phyloP scores from a whole-genome alignment of 176 grass and related monocot species.

The Avena atlantica region DNA sequence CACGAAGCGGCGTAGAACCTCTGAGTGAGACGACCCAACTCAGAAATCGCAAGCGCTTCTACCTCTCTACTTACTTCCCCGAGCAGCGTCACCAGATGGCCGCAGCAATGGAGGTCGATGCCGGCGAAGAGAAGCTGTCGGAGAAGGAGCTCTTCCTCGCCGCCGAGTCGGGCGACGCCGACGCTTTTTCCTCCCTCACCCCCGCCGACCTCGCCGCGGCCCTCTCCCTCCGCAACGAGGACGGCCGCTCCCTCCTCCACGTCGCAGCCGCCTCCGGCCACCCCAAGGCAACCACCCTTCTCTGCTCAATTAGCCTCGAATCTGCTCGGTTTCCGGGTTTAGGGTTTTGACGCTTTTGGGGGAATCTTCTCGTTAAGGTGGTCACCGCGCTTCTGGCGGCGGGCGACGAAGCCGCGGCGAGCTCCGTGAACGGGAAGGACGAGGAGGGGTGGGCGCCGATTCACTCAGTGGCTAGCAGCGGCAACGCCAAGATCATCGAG shows the following conservation, averaged over 20 bases:
- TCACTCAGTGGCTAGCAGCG: conserved; percentile 75
- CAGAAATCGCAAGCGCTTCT: neutral
- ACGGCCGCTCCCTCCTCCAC: conserved; percentile 88
- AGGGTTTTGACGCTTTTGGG: conserved; percentile 2
- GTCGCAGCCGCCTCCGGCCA: conserved; percentile 70
- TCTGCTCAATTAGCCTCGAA: neutral
- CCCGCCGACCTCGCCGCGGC: conserved; percentile 51
- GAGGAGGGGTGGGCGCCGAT: conserved; percentile 96
- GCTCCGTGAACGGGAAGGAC: conserved; percentile 72
- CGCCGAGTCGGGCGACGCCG: conserved; percentile 65
- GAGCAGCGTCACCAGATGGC: conserved; percentile 24
- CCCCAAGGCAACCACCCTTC: conserved; percentile 40
- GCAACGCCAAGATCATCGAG: conserved; percentile 67
- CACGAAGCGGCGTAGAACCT: neutral
- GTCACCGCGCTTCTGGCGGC: conserved; percentile 53
- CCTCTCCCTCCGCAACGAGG: conserved; percentile 71
- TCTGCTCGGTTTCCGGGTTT: neutral
- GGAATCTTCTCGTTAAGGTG: conserved; percentile 51
- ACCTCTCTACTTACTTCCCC: neutral
- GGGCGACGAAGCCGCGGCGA: conserved; percentile 54
- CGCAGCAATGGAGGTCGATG: conserved; percentile 64
- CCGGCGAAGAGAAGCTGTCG: conserved; percentile 35
- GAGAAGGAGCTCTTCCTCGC: conserved; percentile 80
- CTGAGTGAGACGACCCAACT: neutral
- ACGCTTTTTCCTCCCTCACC: conserved; percentile 58